A percentile compares a stretch with the other conserved stretches of the same genome.
phyloP scores from a whole-genome alignment of 2,329 filamentous ascomycete genomes.

The Didymella sp. region DNA sequence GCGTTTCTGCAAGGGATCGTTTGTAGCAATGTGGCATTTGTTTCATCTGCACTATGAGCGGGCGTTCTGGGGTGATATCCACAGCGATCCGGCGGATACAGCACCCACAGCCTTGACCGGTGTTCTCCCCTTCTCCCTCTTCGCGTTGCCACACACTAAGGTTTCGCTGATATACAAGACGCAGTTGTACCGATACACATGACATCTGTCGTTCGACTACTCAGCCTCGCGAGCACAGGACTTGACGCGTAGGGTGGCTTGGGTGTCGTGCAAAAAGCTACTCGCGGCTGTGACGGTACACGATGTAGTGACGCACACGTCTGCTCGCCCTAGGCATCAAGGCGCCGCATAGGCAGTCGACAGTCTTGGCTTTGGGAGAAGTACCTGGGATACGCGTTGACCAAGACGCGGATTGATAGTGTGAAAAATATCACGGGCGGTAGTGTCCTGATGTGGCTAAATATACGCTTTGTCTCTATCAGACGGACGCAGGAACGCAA shows the following conservation, averaged over 20 bases:
- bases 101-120: not conserved
- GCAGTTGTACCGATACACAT: not conserved
- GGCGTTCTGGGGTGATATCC: not conserved
- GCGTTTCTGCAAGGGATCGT: not conserved
- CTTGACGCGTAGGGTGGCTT: not conserved
- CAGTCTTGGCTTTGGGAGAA: not conserved
- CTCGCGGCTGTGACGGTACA: slow-evolving; percentile 11
- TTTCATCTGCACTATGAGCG: too few relatives aligned
- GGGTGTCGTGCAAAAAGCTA: not conserved
- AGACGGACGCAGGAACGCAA: too few relatives aligned
- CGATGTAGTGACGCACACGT: slow-evolving; percentile 6
- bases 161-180: not conserved
- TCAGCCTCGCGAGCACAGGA: not conserved
- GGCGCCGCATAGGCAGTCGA: not conserved
- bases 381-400: not conserved
- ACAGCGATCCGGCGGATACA: not conserved
- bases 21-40: not conserved
- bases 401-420: not conserved
- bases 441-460: not conserved
- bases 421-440: not conserved
- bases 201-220: not conserved
- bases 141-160: not conserved
- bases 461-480: too few relatives aligned
- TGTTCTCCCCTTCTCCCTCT: not conserved
- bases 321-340: slow-evolving; percentile 1